Evolutionary conservation across 768 basidiomycete species (phyloP).

Genomic region (Amanita muscaria): DNA sequence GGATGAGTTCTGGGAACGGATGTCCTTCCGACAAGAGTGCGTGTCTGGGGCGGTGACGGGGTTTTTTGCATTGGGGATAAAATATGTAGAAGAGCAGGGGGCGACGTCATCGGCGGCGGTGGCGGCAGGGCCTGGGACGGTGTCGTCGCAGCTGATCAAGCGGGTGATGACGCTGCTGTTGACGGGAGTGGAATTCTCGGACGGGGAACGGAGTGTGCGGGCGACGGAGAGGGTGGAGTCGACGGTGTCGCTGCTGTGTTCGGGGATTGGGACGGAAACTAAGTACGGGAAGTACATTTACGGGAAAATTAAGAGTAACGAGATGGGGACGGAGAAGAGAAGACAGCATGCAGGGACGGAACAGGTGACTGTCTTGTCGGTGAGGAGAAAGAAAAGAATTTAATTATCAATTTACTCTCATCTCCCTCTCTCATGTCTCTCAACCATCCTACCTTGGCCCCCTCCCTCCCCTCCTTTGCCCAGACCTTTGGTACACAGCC

Average conservation of each 20-base stretch:
- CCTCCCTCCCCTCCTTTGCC: constrained; percentile 70
- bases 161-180: constrained; percentile 62
- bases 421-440: constrained; percentile 28
- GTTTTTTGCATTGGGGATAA: constrained; percentile 70
- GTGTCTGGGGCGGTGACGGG: constrained; percentile 84
- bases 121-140: constrained; percentile 49
- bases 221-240: constrained; percentile 71
- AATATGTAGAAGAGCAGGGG: constrained; percentile 12
- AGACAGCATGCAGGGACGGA: constrained; percentile 8
- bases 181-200: constrained; percentile 74
- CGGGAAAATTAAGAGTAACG: constrained; percentile 30
- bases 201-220: constrained; percentile 49
- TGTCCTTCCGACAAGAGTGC: constrained; percentile 96
- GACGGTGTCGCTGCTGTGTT: too few relatives aligned
- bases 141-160: constrained; percentile 57
- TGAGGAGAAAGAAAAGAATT: constrained; percentile 47
- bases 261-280: too few relatives aligned
- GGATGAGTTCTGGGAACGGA: constrained; percentile 95
- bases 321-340: neutral
- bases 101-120: constrained; percentile 23
- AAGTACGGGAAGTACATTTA: constrained; percentile 55
- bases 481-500: constrained; percentile 62
- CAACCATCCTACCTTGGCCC: constrained; percentile 34
- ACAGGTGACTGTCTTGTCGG: constrained; percentile 50
- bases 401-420: constrained; percentile 2